These are phyloP conservation scores for Diaporthe ampelina DNA, from an alignment of 2,329 filamentous ascomycete species.

Conservation along the genomic window DNA sequence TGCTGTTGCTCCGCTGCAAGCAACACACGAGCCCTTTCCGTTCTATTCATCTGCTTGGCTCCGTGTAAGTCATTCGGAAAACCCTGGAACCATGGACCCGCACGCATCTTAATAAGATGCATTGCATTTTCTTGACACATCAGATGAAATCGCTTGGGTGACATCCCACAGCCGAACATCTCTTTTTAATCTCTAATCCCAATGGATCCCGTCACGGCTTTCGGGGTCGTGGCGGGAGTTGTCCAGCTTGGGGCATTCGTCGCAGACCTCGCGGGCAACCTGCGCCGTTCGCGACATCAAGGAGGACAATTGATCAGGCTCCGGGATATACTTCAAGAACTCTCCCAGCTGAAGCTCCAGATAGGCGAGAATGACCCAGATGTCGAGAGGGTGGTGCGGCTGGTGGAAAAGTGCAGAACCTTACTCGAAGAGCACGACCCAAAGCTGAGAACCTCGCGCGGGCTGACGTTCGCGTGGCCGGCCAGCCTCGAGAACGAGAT, in stretches of 20 bases:
- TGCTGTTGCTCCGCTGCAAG: neutral
- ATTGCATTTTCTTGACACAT: neutral
- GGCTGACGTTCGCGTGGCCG: conserved; percentile 25
- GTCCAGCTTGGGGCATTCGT: conserved; percentile 19
- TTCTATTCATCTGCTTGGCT: conserved; percentile 3
- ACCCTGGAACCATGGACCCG: conserved; percentile 15
- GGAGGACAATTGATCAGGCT: conserved; percentile 30
- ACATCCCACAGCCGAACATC: conserved; percentile 10
- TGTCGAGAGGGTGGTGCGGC: conserved; percentile 17
- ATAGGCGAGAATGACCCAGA: conserved; percentile 17
- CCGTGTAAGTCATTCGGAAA: neutral
- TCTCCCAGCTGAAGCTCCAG: conserved; percentile 25
- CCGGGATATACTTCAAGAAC: conserved; percentile 23
- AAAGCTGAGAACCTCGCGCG: conserved; percentile 10
- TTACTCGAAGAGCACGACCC: conserved; percentile 34
- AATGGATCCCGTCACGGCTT: conserved; percentile 13
- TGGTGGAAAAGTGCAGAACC: conserved; percentile 29
- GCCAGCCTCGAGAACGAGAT: conserved; percentile 34
- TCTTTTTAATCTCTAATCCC: neutral
- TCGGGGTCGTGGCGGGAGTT: conserved; percentile 22
- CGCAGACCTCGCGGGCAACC: conserved; percentile 1
- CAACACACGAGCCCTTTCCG: neutral
- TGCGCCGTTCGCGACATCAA: conserved; percentile 16
- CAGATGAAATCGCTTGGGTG: conserved; percentile 7
- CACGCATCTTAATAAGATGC: conserved; percentile 23